phyloP scores from a whole-genome alignment of 2,329 filamentous ascomycete species.

The Alternaria panax region DNA sequence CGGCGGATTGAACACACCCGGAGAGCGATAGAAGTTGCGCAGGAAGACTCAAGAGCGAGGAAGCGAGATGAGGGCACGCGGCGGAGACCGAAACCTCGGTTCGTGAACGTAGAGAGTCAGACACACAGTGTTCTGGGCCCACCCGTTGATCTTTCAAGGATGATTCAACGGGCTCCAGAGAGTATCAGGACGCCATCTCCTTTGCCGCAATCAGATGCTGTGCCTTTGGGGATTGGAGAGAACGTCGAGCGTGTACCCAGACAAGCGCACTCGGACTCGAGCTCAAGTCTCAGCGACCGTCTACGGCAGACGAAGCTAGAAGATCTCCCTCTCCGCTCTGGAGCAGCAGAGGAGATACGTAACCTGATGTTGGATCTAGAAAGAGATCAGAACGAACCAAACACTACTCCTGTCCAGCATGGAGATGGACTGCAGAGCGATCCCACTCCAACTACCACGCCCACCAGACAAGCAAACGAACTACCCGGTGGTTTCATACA shows the following conservation, averaged over 20 bases:
- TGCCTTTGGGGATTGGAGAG: not conserved
- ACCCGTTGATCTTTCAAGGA: conserved; percentile 3
- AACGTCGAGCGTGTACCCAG: too few relatives aligned
- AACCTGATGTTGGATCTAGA: conserved; percentile 5
- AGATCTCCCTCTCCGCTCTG: conserved; percentile 3
- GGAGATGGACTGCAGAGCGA: not conserved
- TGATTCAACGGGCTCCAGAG: not conserved
- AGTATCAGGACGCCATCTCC: not conserved
- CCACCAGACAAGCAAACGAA: not conserved
- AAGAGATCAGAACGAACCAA: not conserved
- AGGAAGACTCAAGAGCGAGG: not conserved
- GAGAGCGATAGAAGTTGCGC: not conserved
- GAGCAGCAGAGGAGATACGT: conserved; percentile 6
- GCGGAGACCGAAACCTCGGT: not conserved
- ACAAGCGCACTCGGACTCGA: not conserved
- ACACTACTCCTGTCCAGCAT: not conserved
- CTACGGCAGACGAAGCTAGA: not conserved
- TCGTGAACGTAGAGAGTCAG: not conserved
- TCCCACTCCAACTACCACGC: not conserved
- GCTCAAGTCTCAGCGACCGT: conserved; percentile 7
- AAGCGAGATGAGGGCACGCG: not conserved
- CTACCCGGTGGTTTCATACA: not conserved
- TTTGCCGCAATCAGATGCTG: not conserved
- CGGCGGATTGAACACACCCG: not conserved
- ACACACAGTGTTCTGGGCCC: not conserved